phyloP scores from a whole-genome alignment of 257 asterid genomes.

The Fraxinus pennsylvanica region DNA sequence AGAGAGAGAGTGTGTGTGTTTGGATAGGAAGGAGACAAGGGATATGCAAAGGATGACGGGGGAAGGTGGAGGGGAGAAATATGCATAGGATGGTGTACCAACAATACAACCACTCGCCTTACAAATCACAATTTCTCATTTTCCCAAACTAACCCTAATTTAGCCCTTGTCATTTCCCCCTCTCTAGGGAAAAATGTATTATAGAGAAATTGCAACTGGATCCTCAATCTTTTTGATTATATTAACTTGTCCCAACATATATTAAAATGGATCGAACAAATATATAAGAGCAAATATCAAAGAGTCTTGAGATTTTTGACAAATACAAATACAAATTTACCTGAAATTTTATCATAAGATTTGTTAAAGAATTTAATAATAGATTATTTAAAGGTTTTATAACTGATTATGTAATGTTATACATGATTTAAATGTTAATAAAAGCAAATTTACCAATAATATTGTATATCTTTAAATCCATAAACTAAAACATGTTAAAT shows the following conservation, averaged over 20 bases:
- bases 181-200: background rate
- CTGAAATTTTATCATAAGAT: no score
- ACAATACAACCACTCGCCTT: constrained; percentile 31
- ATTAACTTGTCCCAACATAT: background rate
- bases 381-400: background rate
- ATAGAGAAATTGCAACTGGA: background rate
- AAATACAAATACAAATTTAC: no score
- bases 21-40: constrained; percentile 44
- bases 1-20: constrained; percentile 18
- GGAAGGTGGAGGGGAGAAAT: constrained; percentile 7
- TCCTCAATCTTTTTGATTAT: background rate
- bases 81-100: constrained; percentile 49
- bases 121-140: constrained; percentile 44
- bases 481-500: background rate
- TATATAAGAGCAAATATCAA: no score
- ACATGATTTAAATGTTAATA: no score
- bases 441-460: no score
- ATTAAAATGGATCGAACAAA: no score
- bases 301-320: no score
- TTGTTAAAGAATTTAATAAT: no score
- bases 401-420: background rate
- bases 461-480: background rate
- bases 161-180: constrained; percentile 44
- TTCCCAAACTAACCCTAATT: constrained; percentile 42
- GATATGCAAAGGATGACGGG: constrained; percentile 28